Evolutionary conservation across 1,284 basidiomycete genomes (phyloP), one percentile per base, ranked within the genome.

Genomic region (Cryptococcus deneoformans): DNA sequence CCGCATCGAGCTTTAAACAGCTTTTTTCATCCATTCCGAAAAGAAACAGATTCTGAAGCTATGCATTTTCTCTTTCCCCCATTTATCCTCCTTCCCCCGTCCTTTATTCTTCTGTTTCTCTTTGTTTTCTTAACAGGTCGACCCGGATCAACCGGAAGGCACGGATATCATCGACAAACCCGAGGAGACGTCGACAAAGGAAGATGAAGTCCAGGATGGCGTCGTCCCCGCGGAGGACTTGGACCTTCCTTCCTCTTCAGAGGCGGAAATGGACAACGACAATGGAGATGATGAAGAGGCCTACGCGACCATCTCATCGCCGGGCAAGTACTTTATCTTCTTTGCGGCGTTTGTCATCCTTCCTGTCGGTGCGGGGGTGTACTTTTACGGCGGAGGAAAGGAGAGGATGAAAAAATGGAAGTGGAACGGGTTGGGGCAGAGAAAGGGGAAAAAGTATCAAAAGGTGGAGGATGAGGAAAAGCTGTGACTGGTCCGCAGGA

Each of bases 1-100:
- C 72, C 90, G 86, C 71, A 86, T 84, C 84, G 92, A 96, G 85
- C 90, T 95, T 72, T 95, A 85, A 52, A 39, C 35, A 24, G 46
- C 44, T 46, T 29, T 34, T 14, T 40, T 6, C 46, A 42, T 53
- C 46, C 16, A 54, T 51, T 58, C 37, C 10, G 51, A 49, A 59
- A 57, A 66, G 54, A 64, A 14, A 50, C 42, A 53, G 51, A 61
- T 57, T 65, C 64, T 68, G 57, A 69, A 65, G 61, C 64, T 44
- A 68, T 67, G 69, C 64, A 67, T 65, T 59, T 53, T 60, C 49
- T 48, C 50, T 50, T 51, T 37, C 56, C 53, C 48, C 50, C 50
- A 50, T 29, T 34, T 35, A 20, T 39, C 36, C 20, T 43, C 9
- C 51, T 12, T 45, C 20, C 24, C 29, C 5, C 29, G 3, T 14